Base-by-base conservation (phyloP, 352 stramenopile genomes). In the Pythium monospermum region DNA sequence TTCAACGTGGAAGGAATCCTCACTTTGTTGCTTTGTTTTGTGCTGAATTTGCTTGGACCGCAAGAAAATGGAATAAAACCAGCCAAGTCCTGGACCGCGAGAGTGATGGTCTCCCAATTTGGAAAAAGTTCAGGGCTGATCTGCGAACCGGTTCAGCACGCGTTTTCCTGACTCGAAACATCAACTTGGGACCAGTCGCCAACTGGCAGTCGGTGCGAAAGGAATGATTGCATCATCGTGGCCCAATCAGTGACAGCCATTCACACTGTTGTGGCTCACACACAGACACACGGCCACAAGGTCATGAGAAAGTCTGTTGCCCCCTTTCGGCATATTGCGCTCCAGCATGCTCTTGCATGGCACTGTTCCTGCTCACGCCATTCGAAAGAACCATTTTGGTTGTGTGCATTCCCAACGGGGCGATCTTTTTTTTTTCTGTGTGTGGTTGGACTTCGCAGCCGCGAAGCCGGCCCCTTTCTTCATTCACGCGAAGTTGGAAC, bases 171-270 rank as follows among this genome's bases (percentile, higher is more conserved):
- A 37, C 32, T 37, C 16, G 32, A 56, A 66, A 66, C 57, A 66
- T 66, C 57, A 66, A 61, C 31, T 33, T 66, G 59, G 59, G 59
- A 66, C 59, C 52, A 49, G 59, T 53, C n/a, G n/a, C n/a, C n/a
- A n/a, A n/a, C n/a, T n/a, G n/a, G n/a, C n/a, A n/a, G n/a, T n/a
- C 59, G 43, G 33, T 43, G 51, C 52, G 58, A 60, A 50, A 48
- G 33, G 52, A 66, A 57, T 61, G 52, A 51, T 48, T 45, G 45
- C 58, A 48, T 40, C 36, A 46, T 58, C 31, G n/a, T 22, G 16
- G 10, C 19, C 10, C n/a, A 13, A 37, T 44, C 49, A 64, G 59
- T 64, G 32, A 59, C 4, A 7, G n/a, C n/a, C n/a, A n/a, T n/a
- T n/a, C n/a, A n/a, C n/a, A n/a, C n/a, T n/a, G n/a, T n/a, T n/a